Base-by-base conservation (phyloP, 2,329 filamentous ascomycete species). In the Shiraia bambusicola region DNA sequence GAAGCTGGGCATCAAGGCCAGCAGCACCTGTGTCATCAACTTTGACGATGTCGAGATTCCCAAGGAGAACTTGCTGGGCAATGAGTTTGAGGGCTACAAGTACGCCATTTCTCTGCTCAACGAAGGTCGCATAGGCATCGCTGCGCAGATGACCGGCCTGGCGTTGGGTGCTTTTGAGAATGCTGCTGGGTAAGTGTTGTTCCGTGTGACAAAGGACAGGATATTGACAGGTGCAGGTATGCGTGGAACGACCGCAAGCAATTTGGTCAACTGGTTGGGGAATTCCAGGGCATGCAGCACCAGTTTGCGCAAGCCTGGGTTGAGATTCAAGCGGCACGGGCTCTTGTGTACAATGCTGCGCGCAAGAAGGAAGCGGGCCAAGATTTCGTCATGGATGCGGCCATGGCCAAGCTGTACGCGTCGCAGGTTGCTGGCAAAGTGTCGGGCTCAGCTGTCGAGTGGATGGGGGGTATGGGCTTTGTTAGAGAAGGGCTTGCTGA, bases 381-480 rank as follows among this genome's bases (percentile, higher is more conserved):
- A 73, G 84, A 95, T 68, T 98, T 98, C 65, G 91, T 97, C 59
- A 82, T 81, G 68, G 93, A 98, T 63, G 93, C 93, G 8, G 93
- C 93, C 58, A 98, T 98, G 93, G 93, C 93, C 39, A 98, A 98
- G 78, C 79, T 98, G 40, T 95, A 87, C 68, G 83, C 93, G 2
- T 93, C 88, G 4, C 93, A 98, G 73, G 89, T 98, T 24, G 93
- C 93, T 0, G 87, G 88, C 14, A 83, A 82, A 40, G 92, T 98
- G 14, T 87, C 86, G 40, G 84, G 91, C 6, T 79, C 87, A 34
- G 93, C 92, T 0, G 83, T 98, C 19, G 93, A 98, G 74, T 98
- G 93, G 93, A 97, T 97, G 92, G 93, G 93, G 34, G 93, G 93
- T 30, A 97, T 98, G 93, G 93, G 93, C 32, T 98, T 98, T 61